Evolutionary conservation across 306 rosid species (phyloP), one percentile per base, ranked within the genome.

Genomic region (Fagus sylvatica): DNA sequence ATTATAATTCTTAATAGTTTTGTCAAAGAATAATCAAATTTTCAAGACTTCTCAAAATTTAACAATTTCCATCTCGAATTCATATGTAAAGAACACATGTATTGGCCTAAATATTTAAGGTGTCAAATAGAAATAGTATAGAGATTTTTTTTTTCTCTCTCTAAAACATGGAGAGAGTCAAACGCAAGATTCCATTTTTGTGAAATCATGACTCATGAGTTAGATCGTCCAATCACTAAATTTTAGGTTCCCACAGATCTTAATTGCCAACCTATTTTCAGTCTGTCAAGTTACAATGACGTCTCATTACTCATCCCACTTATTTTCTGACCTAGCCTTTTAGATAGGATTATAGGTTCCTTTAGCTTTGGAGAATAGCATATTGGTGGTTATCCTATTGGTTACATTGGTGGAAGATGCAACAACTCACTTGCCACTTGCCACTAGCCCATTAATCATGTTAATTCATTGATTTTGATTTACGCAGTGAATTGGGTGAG

Each of bases 341-440:
- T 34, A 1, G 36, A 19, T 8, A 77, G 80, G 70, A 55, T 43
- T 57, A 19, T 42, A 17, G 36, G 17, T 15, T 71, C 71, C 11
- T 41, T 69, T 69, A n/a, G 36, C 22, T 56, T 78, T 30, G 74
- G 19, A 37, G 65, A 51, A 51, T 30, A 28, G 39, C 69, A 54
- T 17, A 57, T 70, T 70, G 69, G 19, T 41, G 9, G 69, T 69
- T 65, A 69, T 17, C 43, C 28, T 41, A 30, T 41, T 69, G 34
- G 12, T 77, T 77, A 30, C 59, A 17, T 5, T 11, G 32, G 69
- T 22, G 36, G 75, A 62, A 40, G 59, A 54, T 69, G 32, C 64
- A 46, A 46, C 51, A 46, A 46, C 51, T 46, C 51, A 28, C 64
- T 32, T 28, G 65, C 53, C 33, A 48, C 46, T 65, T 17, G 28